phyloP scores from a whole-genome alignment of 2,329 filamentous ascomycete species.

The Lasiodiplodia hormozganensis region DNA sequence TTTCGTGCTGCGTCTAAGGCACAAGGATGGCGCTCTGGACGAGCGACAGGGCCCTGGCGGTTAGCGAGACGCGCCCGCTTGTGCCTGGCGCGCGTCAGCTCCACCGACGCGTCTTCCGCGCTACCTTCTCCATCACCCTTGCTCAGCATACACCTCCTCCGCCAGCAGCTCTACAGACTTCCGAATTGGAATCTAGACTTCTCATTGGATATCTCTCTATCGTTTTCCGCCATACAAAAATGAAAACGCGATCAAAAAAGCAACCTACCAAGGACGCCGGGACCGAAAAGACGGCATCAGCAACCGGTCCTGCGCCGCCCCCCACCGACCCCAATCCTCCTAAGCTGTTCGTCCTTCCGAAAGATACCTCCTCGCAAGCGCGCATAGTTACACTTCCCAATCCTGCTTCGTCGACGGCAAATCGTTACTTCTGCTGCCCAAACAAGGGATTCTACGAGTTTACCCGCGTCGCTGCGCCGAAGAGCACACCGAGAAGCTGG shows the following conservation, averaged over 20 bases:
- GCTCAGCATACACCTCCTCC: background rate
- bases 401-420: slow-evolving; percentile 56
- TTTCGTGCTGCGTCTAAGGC: slow-evolving; percentile 23
- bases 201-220: background rate
- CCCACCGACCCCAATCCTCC: slow-evolving; percentile 51
- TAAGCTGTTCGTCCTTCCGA: slow-evolving; percentile 65
- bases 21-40: slow-evolving; percentile 27
- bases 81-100: slow-evolving; percentile 4
- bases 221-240: background rate
- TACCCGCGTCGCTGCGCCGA: slow-evolving; percentile 61
- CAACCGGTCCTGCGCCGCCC: slow-evolving; percentile 38
- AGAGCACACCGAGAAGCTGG: slow-evolving; percentile 61
- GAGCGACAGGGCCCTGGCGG: slow-evolving; percentile 16
- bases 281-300: background rate
- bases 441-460: slow-evolving; percentile 67
- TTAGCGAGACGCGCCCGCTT: slow-evolving; percentile 17
- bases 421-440: slow-evolving; percentile 66
- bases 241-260: slow-evolving; percentile 43
- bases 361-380: slow-evolving; percentile 57
- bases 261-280: slow-evolving; percentile 24
- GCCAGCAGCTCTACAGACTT: background rate
- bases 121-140: background rate
- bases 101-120: slow-evolving; percentile 25
- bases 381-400: slow-evolving; percentile 64
- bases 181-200: background rate